These are phyloP conservation scores for Melaleuca alternifolia DNA, from an alignment of 345 rosid genomes.

Conservation along the genomic window DNA sequence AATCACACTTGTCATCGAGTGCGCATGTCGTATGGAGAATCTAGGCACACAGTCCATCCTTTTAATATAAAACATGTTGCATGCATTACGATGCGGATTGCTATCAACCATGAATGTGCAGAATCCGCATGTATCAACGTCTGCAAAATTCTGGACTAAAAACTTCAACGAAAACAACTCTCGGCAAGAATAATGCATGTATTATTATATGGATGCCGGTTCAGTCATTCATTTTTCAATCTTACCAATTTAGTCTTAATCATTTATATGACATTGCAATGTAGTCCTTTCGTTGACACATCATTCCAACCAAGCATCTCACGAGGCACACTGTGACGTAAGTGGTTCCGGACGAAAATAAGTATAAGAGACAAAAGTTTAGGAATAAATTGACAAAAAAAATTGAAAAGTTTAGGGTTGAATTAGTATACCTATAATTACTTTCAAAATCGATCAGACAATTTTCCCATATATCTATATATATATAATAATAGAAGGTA, in stretches of 20 bases:
- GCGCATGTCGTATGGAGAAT: neutral
- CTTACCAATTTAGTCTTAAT: no score
- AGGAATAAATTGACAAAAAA: neutral
- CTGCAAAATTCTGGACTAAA: neutral
- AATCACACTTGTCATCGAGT: neutral
- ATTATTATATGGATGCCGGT: neutral
- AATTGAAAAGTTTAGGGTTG: neutral
- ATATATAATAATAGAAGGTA: neutral
- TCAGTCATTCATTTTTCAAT: neutral
- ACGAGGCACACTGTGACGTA: accelerated
- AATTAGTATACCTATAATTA: neutral
- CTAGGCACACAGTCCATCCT: neutral
- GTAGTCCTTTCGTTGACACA: neutral
- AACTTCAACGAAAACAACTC: neutral
- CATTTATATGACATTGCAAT: neutral
- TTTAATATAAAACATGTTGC: neutral
- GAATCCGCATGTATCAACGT: neutral
- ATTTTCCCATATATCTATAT: neutral
- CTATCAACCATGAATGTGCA: neutral
- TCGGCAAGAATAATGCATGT: neutral
- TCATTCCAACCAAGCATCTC: accelerated
- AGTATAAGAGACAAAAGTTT: neutral
- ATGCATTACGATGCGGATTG: neutral
- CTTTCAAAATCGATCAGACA: neutral
- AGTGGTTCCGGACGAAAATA: accelerated